Evolutionary conservation across 441 rosid species (phyloP).

Genomic region (Populus hybrid): DNA sequence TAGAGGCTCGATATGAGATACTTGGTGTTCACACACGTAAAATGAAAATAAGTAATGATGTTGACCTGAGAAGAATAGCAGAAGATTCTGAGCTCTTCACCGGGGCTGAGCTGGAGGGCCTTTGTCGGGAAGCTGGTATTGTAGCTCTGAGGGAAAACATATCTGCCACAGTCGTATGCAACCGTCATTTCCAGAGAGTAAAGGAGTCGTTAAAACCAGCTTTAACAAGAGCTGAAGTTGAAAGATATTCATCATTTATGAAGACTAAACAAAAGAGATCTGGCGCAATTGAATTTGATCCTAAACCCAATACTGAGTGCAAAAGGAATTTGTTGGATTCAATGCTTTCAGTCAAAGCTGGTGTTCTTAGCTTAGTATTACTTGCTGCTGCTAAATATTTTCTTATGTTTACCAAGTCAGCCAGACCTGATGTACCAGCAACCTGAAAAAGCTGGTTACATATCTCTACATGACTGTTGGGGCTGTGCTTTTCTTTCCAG

Average conservation of each 20-base stretch:
- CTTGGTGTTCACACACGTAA: constrained; percentile 75
- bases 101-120: constrained; percentile 81
- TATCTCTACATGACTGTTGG: not conserved
- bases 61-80: constrained; percentile 67
- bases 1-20: constrained; percentile 76
- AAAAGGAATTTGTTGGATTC: constrained; percentile 17
- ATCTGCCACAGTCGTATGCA: constrained; percentile 48
- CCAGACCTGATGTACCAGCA: constrained; percentile 16
- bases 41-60: constrained; percentile 66
- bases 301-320: constrained; percentile 6
- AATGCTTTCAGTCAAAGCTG: constrained; percentile 29
- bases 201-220: constrained; percentile 74
- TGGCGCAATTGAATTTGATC: constrained; percentile 11
- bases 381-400: constrained; percentile 41
- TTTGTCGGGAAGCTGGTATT: constrained; percentile 84
- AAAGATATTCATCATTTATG: constrained; percentile 58
- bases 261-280: constrained; percentile 23
- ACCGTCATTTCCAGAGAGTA: constrained; percentile 65
- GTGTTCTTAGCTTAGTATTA: constrained; percentile 33
- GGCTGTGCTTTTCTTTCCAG: not conserved
- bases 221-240: constrained; percentile 56
- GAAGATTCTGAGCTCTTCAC: constrained; percentile 80
- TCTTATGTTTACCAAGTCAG: constrained; percentile 19
- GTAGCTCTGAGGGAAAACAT: constrained; percentile 88
- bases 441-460: constrained; percentile 18